Conservation (phyloP, 495 filamentous ascomycete genomes). For the Penicillium pancosmium region DNA sequence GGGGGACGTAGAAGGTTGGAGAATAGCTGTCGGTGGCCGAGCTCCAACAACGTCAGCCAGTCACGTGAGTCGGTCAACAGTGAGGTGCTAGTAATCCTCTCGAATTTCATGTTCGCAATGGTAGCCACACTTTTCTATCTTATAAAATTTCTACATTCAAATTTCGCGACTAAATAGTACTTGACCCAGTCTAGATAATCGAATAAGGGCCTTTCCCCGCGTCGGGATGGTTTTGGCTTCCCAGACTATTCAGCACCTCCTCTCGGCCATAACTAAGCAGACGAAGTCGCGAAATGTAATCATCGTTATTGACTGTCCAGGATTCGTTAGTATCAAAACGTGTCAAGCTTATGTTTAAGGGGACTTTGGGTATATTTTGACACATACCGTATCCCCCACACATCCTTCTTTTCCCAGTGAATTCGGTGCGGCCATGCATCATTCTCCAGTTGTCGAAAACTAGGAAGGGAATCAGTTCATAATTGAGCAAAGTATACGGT, state of each 20-base stretch:
- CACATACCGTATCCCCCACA: constrained; percentile 85
- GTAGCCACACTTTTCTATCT: neutral
- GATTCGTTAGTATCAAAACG: constrained; percentile 9
- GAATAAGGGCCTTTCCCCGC: constrained; percentile 8
- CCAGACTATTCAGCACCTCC: constrained; percentile 50
- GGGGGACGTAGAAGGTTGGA: constrained; percentile 30
- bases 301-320: constrained; percentile 75
- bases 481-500: neutral
- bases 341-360: neutral
- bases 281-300: constrained; percentile 77
- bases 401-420: constrained; percentile 81
- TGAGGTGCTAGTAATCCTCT: neutral
- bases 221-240: constrained; percentile 10
- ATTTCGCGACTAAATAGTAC: neutral
- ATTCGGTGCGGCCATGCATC: constrained; percentile 79
- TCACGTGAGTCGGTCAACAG: constrained; percentile 45
- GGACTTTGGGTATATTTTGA: neutral
- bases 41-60: constrained; percentile 50
- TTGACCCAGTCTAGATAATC: constrained; percentile 9
- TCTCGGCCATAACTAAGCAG: constrained; percentile 66
- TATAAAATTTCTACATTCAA: neutral
- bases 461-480: constrained; percentile 26
- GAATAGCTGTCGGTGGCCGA: constrained; percentile 38
- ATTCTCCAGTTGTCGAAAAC: constrained; percentile 97
- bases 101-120: neutral